These are phyloP conservation scores for Suillus bovinus DNA, from an alignment of 768 basidiomycete species.

Conservation along the genomic window DNA sequence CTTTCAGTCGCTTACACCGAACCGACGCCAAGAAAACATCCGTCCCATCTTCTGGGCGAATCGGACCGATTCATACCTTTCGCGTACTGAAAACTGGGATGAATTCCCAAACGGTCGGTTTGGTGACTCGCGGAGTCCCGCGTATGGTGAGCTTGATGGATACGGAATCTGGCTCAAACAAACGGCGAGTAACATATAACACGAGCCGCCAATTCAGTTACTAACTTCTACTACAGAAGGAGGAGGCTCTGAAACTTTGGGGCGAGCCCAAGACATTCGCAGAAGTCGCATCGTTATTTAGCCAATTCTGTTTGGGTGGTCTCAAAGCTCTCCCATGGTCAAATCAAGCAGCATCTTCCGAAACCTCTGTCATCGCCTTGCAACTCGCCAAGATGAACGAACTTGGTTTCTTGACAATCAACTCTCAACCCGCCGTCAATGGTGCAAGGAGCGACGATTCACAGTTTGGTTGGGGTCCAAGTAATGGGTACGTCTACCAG, in stretches of 20 bases:
- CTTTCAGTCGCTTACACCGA: conserved; percentile 84
- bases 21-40: conserved; percentile 86
- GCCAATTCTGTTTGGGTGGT: conserved; percentile 75
- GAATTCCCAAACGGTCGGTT: conserved; percentile 99
- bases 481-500: conserved; percentile 93
- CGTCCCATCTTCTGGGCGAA: conserved; percentile 99
- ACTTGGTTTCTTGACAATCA: conserved; percentile 94
- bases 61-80: conserved; percentile 90
- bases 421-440: conserved; percentile 95
- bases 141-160: conserved; percentile 97
- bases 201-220: neutral
- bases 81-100: conserved; percentile 98
- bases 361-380: conserved; percentile 78
- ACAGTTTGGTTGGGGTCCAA: conserved; percentile 90
- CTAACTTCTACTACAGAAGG: conserved; percentile 53
- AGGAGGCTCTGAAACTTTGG: conserved; percentile 88
- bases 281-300: conserved; percentile 76
- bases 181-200: conserved; percentile 49
- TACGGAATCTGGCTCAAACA: conserved; percentile 94
- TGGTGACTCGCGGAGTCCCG: conserved; percentile 95
- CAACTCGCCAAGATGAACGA: conserved; percentile 86
- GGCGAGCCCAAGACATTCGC: conserved; percentile 66
- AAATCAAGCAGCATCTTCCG: conserved; percentile 80
- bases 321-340: conserved; percentile 92
- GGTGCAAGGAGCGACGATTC: conserved; percentile 84